Evolutionary conservation across 108 stramenopile species (phyloP), one percentile per base, ranked within the genome.

Genomic region (Nitzschia palea): DNA sequence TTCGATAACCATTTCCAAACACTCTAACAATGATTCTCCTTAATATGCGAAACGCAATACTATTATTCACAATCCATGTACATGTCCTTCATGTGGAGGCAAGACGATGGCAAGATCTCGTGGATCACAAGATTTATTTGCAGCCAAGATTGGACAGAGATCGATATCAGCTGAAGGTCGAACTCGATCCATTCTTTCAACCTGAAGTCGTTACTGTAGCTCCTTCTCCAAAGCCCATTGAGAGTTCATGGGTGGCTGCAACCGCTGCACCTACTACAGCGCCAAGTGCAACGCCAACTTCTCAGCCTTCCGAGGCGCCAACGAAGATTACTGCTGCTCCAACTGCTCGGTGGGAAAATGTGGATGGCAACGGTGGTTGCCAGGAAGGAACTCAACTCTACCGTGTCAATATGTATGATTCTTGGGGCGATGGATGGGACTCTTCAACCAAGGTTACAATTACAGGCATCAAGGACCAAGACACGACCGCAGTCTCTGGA

Each of bases 391-490:
- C 47, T 30, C 22, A 33, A 5, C 65, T 61, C 0, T 69, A 69
- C n/a, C 37, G 68, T 43, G 55, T 79, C 20, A 72, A 73, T 23
- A 65, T 79, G 67, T 73, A 65, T 30, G 78, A 79, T 30, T 28
- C 30, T 0, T 79, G 63, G 63, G 72, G 72, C 25, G 71, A 79
- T 44, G 78, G 78, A 20, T 79, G 78, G 78, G 57, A 68, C 1
- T 42, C 48, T 12, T 40, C 44, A 29, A 61, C 73, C 0, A 53
- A 32, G 3, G 29, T 79, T 20, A 55, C 57, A 2, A 72, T 78
- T 26, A 32, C 28, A 9, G 62, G 70, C 43, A 29, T 78, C 43
- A 26, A 47, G 35, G 68, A 72, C 36, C 50, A 58, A 14, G 64
- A 65, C 29, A n/a, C 72, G 30, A 45, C 62, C n/a, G 34, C 52